Conservation (phyloP, 495 filamentous ascomycete species). For the Penicillium bialowiezense region DNA sequence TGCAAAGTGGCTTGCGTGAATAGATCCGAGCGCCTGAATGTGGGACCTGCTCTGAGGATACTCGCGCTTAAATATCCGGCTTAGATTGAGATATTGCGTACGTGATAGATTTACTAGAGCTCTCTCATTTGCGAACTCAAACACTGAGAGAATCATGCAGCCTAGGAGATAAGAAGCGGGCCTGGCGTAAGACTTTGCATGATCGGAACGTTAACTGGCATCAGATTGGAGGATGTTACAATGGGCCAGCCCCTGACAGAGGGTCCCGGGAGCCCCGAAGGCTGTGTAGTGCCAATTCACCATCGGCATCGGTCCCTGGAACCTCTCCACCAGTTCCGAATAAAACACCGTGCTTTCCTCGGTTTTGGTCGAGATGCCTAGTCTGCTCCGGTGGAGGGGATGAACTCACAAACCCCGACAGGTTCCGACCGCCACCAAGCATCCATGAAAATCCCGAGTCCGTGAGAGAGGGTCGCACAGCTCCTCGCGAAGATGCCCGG, state of each 20-base stretch:
- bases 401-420: conserved; percentile 49
- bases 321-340: conserved; percentile 41
- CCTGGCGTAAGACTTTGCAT: not conserved
- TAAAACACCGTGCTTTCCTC: conserved; percentile 32
- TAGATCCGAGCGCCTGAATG: conserved; percentile 7
- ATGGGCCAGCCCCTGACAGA: conserved; percentile 13
- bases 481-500: conserved; percentile 8
- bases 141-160: too few species aligned
- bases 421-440: conserved; percentile 59
- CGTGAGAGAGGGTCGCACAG: conserved; percentile 50
- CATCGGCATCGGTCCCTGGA: conserved; percentile 22
- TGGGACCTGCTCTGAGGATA: too few species aligned
- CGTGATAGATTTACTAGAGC: too few species aligned
- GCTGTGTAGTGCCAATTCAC: conserved; percentile 46
- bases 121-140: too few species aligned
- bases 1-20: conserved; percentile 9
- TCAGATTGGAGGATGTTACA: not conserved
- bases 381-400: conserved; percentile 48
- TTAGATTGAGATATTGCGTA: too few species aligned
- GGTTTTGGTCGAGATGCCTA: conserved; percentile 28
- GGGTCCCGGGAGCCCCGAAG: conserved; percentile 51
- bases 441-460: conserved; percentile 96
- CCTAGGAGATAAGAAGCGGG: conserved; percentile 2
- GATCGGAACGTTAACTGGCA: not conserved
- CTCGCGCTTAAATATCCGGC: too few species aligned